Conservation (phyloP, 768 basidiomycete species). For the Fomitopsis pulvina region DNA sequence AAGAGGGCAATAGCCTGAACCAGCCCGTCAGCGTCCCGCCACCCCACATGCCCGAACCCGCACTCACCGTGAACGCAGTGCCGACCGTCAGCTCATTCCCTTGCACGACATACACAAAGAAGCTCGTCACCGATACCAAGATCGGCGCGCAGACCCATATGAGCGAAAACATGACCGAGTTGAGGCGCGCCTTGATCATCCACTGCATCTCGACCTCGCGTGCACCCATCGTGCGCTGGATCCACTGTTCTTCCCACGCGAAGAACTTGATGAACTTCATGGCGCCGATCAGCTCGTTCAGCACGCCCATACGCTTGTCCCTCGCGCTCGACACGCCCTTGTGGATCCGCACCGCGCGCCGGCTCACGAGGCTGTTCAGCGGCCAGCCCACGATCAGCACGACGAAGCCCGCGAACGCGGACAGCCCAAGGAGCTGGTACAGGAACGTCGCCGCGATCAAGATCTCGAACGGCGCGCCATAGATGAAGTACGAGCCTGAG, state of each 20-base stretch:
- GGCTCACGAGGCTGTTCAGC: conserved; percentile 60
- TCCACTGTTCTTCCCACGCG: conserved; percentile 77
- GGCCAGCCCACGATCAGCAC: conserved; percentile 63
- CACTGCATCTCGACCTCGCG: conserved; percentile 67
- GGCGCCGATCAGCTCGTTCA: conserved; percentile 72
- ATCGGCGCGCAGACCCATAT: conserved; percentile 78
- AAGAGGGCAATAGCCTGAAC: conserved; percentile 71
- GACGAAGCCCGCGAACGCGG: conserved; percentile 74
- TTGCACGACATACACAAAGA: conserved; percentile 64
- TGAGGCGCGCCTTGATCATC: conserved; percentile 74
- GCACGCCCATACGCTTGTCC: conserved; percentile 71
- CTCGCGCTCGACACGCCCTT: conserved; percentile 53
- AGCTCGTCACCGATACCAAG: conserved; percentile 73
- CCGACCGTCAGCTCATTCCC: conserved; percentile 73
- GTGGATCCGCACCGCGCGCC: conserved; percentile 51
- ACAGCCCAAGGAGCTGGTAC: conserved; percentile 62
- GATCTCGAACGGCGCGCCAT: conserved; percentile 76
- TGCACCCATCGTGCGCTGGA: conserved; percentile 53
- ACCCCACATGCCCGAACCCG: neutral
- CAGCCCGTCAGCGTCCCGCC: neutral
- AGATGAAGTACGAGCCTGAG: conserved; percentile 58
- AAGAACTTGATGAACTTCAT: conserved; percentile 82
- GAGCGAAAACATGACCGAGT: conserved; percentile 61
- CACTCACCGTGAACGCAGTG: conserved; percentile 74
- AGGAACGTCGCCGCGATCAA: conserved; percentile 66